Conservation (phyloP, 257 asterid genomes). For the Phtheirospermum japonicum region DNA sequence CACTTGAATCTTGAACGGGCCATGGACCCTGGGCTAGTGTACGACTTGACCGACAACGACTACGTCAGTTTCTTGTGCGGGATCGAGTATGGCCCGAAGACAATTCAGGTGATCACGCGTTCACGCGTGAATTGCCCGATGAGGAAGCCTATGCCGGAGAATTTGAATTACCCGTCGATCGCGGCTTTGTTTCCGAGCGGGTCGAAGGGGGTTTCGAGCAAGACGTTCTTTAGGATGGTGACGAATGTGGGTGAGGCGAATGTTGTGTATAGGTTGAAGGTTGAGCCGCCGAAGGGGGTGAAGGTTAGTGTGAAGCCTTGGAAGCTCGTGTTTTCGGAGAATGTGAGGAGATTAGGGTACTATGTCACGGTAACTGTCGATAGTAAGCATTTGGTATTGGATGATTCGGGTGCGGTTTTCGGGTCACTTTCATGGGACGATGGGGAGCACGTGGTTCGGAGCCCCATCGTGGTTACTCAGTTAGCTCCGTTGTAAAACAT, state of each 20-base stretch:
- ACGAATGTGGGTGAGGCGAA: constrained; percentile 75
- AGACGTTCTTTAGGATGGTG: constrained; percentile 69
- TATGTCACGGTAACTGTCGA: constrained; percentile 62
- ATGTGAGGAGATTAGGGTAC: constrained; percentile 54
- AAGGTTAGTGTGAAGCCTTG: constrained; percentile 64
- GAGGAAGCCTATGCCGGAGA: constrained; percentile 74
- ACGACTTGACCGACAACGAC: constrained; percentile 59
- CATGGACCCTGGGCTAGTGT: constrained; percentile 90
- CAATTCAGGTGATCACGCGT: constrained; percentile 86
- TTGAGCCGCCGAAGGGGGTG: constrained; percentile 80
- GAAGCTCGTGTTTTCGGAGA: constrained; percentile 65
- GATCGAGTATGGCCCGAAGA: constrained; percentile 72
- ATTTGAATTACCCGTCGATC: constrained; percentile 83
- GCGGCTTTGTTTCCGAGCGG: constrained; percentile 66
- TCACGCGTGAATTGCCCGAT: constrained; percentile 65
- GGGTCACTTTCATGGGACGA: constrained; percentile 87
- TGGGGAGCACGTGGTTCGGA: constrained; percentile 84
- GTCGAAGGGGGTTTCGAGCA: constrained; percentile 46
- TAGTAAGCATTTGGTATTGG: constrained; percentile 55
- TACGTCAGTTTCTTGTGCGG: constrained; percentile 83
- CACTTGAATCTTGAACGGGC: constrained; percentile 80
- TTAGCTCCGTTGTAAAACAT: constrained; percentile 55
- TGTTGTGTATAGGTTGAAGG: constrained; percentile 45
- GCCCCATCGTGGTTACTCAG: constrained; percentile 83
- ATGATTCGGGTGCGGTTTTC: constrained; percentile 71